These are phyloP conservation scores for Xylaria sp. DNA, from an alignment of 2,329 filamentous ascomycete genomes.

Conservation along the genomic window DNA sequence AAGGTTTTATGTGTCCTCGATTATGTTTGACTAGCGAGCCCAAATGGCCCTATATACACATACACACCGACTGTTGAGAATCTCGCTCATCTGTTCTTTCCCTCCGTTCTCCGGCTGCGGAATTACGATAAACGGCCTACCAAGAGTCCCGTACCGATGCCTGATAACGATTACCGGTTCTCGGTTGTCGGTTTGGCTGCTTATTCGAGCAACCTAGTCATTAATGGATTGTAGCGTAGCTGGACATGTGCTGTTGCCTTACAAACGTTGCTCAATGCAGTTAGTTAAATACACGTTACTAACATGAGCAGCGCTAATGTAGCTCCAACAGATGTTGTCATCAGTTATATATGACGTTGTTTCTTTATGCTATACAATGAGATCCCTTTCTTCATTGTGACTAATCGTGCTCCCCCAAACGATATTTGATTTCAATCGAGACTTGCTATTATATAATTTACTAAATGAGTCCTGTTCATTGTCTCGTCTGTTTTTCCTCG, in stretches of 20 bases:
- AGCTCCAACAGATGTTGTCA: not conserved
- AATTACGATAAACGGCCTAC: not conserved
- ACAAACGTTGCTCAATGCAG: slow-evolving; percentile 4
- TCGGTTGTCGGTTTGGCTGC: slow-evolving; percentile 10
- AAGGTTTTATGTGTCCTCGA: not conserved
- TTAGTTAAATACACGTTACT: not conserved
- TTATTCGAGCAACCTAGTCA: not conserved
- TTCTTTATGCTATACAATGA: not conserved
- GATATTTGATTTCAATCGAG: too few relatives aligned
- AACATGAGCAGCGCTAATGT: slow-evolving; percentile 10
- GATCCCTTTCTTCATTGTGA: not conserved
- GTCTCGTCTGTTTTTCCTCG: too few relatives aligned
- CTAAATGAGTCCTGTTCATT: too few relatives aligned
- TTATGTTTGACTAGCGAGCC: not conserved
- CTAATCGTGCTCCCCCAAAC: too few relatives aligned
- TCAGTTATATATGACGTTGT: not conserved
- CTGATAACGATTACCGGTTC: not conserved
- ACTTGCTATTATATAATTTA: too few relatives aligned
- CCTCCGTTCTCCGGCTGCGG: slow-evolving; percentile 1
- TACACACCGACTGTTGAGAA: slow-evolving; percentile 14
- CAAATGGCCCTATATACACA: not conserved
- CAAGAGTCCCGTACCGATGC: not conserved
- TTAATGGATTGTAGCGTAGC: not conserved
- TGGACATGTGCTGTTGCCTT: not conserved
- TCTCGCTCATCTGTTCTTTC: not conserved